Evolutionary conservation across 176 grass and related monocot genomes (phyloP), one percentile per base, ranked within the genome.

Genomic region (Avena atlantica): DNA sequence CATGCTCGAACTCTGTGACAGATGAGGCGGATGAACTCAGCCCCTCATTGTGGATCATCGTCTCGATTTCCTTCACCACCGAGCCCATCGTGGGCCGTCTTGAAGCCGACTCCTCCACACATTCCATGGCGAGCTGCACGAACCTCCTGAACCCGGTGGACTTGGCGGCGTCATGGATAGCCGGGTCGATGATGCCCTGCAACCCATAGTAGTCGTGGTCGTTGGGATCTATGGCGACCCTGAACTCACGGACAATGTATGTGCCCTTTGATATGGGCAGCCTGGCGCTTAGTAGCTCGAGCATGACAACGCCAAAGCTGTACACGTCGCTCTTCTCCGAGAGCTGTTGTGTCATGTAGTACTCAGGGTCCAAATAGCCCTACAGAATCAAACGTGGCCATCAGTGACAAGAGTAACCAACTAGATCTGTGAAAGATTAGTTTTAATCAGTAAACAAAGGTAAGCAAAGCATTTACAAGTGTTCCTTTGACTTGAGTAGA

Each of bases 401-500:
- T 50, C 58, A 85, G 2, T 1, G 29, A 20, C 49, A 85, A 75
- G 31, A 36, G 49, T 47, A 58, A 47, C 8, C 9, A 78, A 19
- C 49, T 6, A 44, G 1, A 31, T 56, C 57, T 69, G 2, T 16
- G 6, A 23, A 74, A 57, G 44, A 81, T 76, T 21, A 44, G 42
- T 65, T 44, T 40, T 47, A 67, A 55, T n/a, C 14, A 42, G 57
- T 62, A 27, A 51, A 27, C 40, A 71, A 40, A 29, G 40, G 8
- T 78, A 78, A 29, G 19, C 20, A 19, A 40, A 78, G 52, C 74
- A 85, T 83, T 85, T 60, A 95, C 95, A 81, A 95, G 72, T 74
- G 95, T 98, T 85, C 95, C 95, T 82, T 93, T 98, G 24, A 95
- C 95, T 93, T 95, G 93, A 42, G 95, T 98, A 62, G 93, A 95